Evolutionary conservation across 768 basidiomycete species (phyloP), one percentile per base, ranked within the genome.

Genomic region (Antrodiella citrinella): DNA sequence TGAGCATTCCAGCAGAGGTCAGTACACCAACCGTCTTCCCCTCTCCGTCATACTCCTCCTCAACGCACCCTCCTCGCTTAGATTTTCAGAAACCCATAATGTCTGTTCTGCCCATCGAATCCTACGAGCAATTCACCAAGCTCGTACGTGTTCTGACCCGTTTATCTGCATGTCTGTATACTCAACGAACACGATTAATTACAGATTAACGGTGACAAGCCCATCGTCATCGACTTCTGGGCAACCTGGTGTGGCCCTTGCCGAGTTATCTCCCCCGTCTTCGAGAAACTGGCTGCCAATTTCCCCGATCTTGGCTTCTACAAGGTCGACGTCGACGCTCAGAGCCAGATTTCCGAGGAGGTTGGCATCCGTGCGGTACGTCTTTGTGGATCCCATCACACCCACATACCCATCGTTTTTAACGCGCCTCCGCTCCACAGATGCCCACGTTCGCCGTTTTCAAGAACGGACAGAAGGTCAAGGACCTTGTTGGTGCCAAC

Each of bases 231-330:
- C 59, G 83, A 88, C 66, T 86, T 88, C 67, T 84, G 81, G 81
- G 86, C 86, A 38, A 75, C 77, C 2, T 86, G 86, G 85, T 86
- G 81, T 65, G 82, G 82, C 13, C 84, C 84, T 12, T 86, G 84
- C 77, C 72, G 67, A 50, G 54, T 71, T 38, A 85, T 87, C 66
- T 76, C 76, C 18, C 85, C 85, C 48, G 59, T 82, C 39, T 80
- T 86, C 56, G 80, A 84, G 63, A 69, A 73, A 54, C 59, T 82
- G n/a, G 71, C 79, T 2, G 55, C 67, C 0, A 40, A 59, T 10
- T 55, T 57, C 47, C 53, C 64, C 2, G 67, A 61, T 11, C 61
- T 84, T 49, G 71, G 72, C 15, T 84, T 86, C 63, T 85, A 82
- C 73, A 86, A 84, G 62, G 80, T 89, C 50, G 79, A 91, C 54